A percentile compares a stretch with the other conserved stretches of the same genome.
phyloP scores from a whole-genome alignment of 495 filamentous ascomycete species.

The Chaetomium cochliodes region DNA sequence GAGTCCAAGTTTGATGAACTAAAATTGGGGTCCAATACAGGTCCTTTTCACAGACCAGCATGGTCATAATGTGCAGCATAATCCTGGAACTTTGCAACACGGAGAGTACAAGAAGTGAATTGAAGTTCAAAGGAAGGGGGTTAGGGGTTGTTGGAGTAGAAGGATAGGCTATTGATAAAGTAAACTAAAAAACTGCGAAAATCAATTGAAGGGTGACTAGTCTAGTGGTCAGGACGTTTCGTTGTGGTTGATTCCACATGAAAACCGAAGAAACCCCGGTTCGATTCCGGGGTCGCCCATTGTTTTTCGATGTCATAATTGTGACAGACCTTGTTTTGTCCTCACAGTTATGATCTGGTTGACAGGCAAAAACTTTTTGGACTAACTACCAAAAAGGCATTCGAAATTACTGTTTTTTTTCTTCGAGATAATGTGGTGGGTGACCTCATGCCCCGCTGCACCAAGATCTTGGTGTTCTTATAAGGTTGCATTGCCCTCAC shows the following conservation, averaged over 20 bases:
- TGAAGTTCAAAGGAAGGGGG: not conserved
- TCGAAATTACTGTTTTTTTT: too few relatives aligned
- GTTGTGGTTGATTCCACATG: constrained; percentile 18
- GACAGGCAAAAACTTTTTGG: too few relatives aligned
- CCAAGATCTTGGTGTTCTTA: too few relatives aligned
- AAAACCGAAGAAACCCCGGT: constrained; percentile 29
- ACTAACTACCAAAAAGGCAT: too few relatives aligned
- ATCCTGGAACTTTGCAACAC: constrained; percentile 38
- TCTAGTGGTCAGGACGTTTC: constrained; percentile 29
- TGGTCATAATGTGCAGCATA: constrained; percentile 41
- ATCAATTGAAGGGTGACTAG: constrained; percentile 22
- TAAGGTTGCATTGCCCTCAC: too few relatives aligned
- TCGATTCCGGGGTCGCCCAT: constrained; percentile 30
- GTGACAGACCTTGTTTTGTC: not conserved
- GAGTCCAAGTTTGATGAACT: not conserved
- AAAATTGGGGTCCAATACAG: constrained; percentile 2
- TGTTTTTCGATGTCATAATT: not conserved
- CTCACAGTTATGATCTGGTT: not conserved
- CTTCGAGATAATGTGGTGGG: too few relatives aligned
- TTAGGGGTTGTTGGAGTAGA: not conserved
- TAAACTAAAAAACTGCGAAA: not conserved
- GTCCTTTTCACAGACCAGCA: constrained; percentile 41
- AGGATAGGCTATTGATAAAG: not conserved
- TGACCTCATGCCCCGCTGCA: too few relatives aligned
- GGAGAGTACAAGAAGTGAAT: constrained; percentile 19